Evolutionary conservation across 371 early-diverging fungal species (phyloP), one percentile per base, ranked within the genome.

Genomic region (Amoeboaphelidium occidentale): DNA sequence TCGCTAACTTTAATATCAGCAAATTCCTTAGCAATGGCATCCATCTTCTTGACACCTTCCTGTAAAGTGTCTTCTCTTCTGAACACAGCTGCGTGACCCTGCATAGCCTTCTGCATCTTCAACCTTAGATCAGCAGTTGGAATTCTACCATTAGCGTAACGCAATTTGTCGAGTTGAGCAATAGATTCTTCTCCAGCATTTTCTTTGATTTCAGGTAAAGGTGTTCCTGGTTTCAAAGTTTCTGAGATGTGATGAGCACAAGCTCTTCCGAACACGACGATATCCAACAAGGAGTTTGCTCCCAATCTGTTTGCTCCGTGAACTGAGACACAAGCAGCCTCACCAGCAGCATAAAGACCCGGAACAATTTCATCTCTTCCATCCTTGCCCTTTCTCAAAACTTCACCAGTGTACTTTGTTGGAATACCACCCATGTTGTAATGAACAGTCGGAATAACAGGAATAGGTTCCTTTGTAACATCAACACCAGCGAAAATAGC

Each of bases 401-500:
- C 93, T 67, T 94, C 86, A 55, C 96, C 96, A 47, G 91, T 91
- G 78, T 85, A 93, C 50, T 74, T 73, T 44, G 93, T 92, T 26
- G 93, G 94, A 54, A 94, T 93, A 66, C 96, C 93, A 62, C 96
- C 96, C 93, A 93, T 93, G 74, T 93, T 94, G 78, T 93, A 94
- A 65, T 94, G 96, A 56, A 93, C 96, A 53, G 96, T 93, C 53
- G 96, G 96, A 50, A 94, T 68, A 43, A 94, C 94, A n/a, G 96
- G 96, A 62, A 94, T 94, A 42, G 96, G 91, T 62, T 93, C 92
- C 75, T 91, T 91, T 63, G 93, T 93, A 27, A 93, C 91, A 70
- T 94, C 91, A 46, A 94, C 94, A 20, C 52, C 52, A 46, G 91
- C 81, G 63, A 94, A 93, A 63, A 94, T 91, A 53, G 84, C 83